Evolutionary conservation across 2,329 filamentous ascomycete species (phyloP).

Genomic region (Karstenula rhodostoma): DNA sequence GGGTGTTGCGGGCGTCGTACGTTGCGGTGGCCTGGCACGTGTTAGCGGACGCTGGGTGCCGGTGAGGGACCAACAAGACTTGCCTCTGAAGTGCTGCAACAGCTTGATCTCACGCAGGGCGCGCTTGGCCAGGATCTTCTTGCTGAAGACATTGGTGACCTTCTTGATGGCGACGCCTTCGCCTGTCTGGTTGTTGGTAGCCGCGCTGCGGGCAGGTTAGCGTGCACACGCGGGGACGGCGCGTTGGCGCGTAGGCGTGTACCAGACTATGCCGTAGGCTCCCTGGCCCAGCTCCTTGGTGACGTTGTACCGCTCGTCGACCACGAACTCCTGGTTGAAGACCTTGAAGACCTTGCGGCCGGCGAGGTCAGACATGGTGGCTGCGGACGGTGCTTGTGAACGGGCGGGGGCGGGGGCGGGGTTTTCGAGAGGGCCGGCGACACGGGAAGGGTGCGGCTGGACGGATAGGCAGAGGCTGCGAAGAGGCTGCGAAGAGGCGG

Average conservation of each 20-base stretch:
- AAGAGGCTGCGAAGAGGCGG: conserved; percentile 8
- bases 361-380: conserved; percentile 65
- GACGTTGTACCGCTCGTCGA: conserved; percentile 97
- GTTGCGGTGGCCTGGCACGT: conserved; percentile 55
- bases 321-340: conserved; percentile 99
- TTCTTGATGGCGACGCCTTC: conserved; percentile 99
- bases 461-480: conserved; percentile 9
- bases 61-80: conserved; percentile 20
- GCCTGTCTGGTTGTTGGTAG: conserved; percentile 86
- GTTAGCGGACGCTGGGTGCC: conserved; percentile 29
- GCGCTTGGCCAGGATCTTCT: conserved; percentile 99
- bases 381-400: conserved; percentile 4
- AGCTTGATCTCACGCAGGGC: conserved; percentile 98
- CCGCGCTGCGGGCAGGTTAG: conserved; percentile 69
- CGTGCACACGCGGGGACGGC: conserved; percentile 13
- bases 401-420: conserved; percentile 12
- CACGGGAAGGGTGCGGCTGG: conserved; percentile 7
- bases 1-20: conserved; percentile 38
- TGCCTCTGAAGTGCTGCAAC: conserved; percentile 87
- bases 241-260: conserved; percentile 50
- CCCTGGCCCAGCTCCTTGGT: conserved; percentile 98
- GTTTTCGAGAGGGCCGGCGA: background rate
- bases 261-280: conserved; percentile 99
- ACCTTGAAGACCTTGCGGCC: conserved; percentile 75
- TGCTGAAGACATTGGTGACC: conserved; percentile 99